Evolutionary conservation across 2,329 filamentous ascomycete genomes (phyloP).

Genomic region (Apiospora kogelbergensis): DNA sequence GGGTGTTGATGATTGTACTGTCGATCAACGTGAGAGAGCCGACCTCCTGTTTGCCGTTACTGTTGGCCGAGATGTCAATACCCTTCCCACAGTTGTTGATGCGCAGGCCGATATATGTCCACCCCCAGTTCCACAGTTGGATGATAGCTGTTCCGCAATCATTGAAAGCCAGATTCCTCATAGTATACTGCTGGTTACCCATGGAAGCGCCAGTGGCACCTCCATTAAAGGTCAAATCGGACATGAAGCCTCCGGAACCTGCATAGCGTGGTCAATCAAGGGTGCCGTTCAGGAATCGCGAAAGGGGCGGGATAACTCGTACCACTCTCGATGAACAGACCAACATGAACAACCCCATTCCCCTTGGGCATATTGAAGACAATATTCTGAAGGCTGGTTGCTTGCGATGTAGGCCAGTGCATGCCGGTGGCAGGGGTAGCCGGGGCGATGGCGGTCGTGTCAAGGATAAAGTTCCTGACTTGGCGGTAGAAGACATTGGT

Average conservation of each 20-base stretch:
- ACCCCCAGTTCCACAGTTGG: constrained; percentile 75
- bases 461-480: constrained; percentile 65
- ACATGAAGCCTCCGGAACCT: constrained; percentile 41
- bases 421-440: constrained; percentile 42
- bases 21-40: constrained; percentile 72
- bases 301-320: constrained; percentile 16
- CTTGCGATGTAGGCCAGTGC: constrained; percentile 66
- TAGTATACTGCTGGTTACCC: constrained; percentile 70
- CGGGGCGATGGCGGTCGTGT: constrained; percentile 39
- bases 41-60: constrained; percentile 53
- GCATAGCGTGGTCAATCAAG: constrained; percentile 12
- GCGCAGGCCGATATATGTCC: constrained; percentile 55
- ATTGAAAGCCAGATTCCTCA: constrained; percentile 65
- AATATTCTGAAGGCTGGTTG: constrained; percentile 51
- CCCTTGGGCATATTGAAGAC: constrained; percentile 44
- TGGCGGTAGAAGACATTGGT: constrained; percentile 65
- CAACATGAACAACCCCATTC: constrained; percentile 29
- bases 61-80: constrained; percentile 57
- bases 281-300: constrained; percentile 11
- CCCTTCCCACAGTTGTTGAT: constrained; percentile 44
- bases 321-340: constrained; percentile 34
- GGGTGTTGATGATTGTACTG: constrained; percentile 64
- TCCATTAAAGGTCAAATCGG: constrained; percentile 64
- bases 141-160: constrained; percentile 64
- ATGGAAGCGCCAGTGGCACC: constrained; percentile 61